Percentiles rank a stretch among this genome's conserved stretches.
These are phyloP conservation scores for Huntiella savannae DNA, from an alignment of 2,329 filamentous ascomycete genomes.

Conservation along the genomic window DNA sequence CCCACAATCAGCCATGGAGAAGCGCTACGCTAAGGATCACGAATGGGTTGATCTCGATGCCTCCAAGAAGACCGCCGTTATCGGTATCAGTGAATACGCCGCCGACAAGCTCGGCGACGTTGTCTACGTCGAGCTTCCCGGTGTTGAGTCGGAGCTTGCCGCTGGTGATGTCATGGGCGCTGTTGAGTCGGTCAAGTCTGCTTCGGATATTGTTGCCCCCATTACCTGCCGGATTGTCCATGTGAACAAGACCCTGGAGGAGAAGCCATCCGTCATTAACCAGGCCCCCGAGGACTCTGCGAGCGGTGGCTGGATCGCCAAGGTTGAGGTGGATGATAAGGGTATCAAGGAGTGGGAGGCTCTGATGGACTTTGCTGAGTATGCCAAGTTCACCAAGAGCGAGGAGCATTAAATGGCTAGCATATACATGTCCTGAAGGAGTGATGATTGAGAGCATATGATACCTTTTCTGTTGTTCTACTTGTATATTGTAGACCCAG, in stretches of 20 bases:
- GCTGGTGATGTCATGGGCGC: constrained; percentile 77
- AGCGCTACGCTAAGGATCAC: constrained; percentile 91
- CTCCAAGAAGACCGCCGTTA: constrained; percentile 61
- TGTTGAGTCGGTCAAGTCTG: constrained; percentile 95
- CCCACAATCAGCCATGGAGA: constrained; percentile 22
- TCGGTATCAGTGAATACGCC: constrained; percentile 81
- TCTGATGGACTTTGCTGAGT: constrained; percentile 60
- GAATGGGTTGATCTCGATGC: constrained; percentile 88
- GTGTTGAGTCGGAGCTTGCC: constrained; percentile 44
- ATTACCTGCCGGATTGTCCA: constrained; percentile 58
- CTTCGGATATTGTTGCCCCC: constrained; percentile 90
- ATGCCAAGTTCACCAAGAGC: constrained; percentile 50
- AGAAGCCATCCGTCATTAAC: constrained; percentile 78
- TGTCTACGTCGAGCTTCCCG: constrained; percentile 88
- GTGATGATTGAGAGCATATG: neutral
- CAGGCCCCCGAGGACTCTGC: constrained; percentile 63
- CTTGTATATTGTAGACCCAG: neutral
- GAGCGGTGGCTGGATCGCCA: constrained; percentile 79
- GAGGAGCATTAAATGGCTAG: constrained; percentile 20
- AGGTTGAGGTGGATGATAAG: constrained; percentile 55
- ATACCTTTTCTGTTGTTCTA: constrained; percentile 1
- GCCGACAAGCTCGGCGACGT: constrained; percentile 87
- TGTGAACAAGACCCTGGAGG: constrained; percentile 57
- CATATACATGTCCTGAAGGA: neutral
- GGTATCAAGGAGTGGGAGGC: constrained; percentile 48